Evolutionary conservation across 352 stramenopile species (phyloP), one percentile per base, ranked within the genome.

Genomic region (Aphanomyces euteiches): DNA sequence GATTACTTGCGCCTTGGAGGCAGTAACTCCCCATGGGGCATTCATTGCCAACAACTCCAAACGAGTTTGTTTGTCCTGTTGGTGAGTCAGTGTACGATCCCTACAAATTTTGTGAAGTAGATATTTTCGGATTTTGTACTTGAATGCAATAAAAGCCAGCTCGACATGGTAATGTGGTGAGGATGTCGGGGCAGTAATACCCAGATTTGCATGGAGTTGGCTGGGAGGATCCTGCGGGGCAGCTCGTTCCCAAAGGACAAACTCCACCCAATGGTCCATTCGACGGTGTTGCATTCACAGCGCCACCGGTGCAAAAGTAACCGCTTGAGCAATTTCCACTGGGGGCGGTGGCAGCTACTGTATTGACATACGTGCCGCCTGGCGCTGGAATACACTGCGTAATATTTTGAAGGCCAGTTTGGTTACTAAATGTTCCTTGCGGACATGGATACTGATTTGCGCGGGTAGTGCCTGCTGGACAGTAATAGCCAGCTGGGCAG

Each of bases 91-190:
- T 94, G 72, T 82, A 96, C 13, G 85, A 93, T 6, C 86, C 85
- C 71, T 66, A 43, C 19, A n/a, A 50, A 12, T n/a, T n/a, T 50
- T 12, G 10, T 50, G 43, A 50, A n/a, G 43, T 12, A 50, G 10
- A n/a, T 12, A 50, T 58, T 7, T 15, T 41, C 5, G 7, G 12
- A 34, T 15, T 58, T 19, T 15, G 19, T 58, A 61, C 64, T 50
- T 95, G 89, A 1, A 96, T 74, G 59, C 90, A 98, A 72, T 95
- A 96, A 72, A 92, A 96, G 0, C 92, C 92, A 41, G 81, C 72
- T 4, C 80, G 73, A 40, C 92, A 98, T 0, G 83, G 80, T 10
- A 93, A 36, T 5, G 88, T 85, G 40, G 78, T 76, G 13, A 90
- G 75, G 0, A 79, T 90, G 68, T 95, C 91, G 3, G 82, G 87